These are phyloP conservation scores for Elaeagnus macrophylla DNA, from an alignment of 306 rosid genomes.

Conservation along the genomic window DNA sequence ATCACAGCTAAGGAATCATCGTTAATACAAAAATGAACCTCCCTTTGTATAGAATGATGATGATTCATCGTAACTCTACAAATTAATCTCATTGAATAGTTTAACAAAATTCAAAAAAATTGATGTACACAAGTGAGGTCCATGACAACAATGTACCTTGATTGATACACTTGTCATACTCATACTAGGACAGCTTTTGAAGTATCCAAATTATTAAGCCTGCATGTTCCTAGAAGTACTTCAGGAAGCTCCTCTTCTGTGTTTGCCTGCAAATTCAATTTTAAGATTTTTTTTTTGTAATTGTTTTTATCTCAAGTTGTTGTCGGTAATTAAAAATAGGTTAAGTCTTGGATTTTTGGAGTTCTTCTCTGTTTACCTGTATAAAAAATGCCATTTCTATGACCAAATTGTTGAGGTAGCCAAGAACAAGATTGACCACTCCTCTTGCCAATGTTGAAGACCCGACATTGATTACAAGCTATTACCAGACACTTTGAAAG, in stretches of 20 bases:
- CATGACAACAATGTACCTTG: background rate
- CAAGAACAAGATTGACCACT: slow-evolving; percentile 77
- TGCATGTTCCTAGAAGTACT: slow-evolving; percentile 69
- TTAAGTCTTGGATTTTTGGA: too few species aligned
- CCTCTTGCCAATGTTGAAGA: slow-evolving; percentile 87
- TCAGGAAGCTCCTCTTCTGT: slow-evolving; percentile 83
- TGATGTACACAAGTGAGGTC: slow-evolving; percentile 5
- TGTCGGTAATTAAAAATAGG: too few species aligned
- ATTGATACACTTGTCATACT: slow-evolving; percentile 3
- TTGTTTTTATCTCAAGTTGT: too few species aligned
- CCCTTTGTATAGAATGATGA: background rate
- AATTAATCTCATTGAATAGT: background rate
- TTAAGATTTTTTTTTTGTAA: too few species aligned
- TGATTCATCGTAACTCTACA: background rate
- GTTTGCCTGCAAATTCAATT: slow-evolving; percentile 43
- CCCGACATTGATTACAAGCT: slow-evolving; percentile 55
- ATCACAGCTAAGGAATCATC: background rate
- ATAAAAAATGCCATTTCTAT: slow-evolving; percentile 89
- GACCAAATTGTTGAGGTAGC: slow-evolving; percentile 80
- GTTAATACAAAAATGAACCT: background rate
- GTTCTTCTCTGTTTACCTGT: slow-evolving; percentile 38
- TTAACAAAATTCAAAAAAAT: slow-evolving; percentile 10
- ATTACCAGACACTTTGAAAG: slow-evolving; percentile 12
- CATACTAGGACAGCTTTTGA: slow-evolving; percentile 41
- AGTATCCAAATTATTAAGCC: slow-evolving; percentile 66